Evolutionary conservation across 2,329 filamentous ascomycete genomes (phyloP), one percentile per base, ranked within the genome.

Genomic region (Calonectria pauciramosa): DNA sequence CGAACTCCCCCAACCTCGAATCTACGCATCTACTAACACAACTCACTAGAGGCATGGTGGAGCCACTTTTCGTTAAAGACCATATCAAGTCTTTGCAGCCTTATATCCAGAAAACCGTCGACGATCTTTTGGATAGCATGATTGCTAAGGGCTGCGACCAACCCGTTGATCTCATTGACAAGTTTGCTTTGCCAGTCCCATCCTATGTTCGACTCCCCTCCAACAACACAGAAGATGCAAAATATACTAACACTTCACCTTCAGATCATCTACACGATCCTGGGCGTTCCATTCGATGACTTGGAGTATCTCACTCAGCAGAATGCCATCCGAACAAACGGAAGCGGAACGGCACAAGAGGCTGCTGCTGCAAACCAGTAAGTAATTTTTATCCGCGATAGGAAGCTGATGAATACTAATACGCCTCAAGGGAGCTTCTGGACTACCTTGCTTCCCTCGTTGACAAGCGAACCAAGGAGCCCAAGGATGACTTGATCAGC

Each of bases 211-310:
- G 83, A 76, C 49, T 23, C 18, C 34, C 44, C 41, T 30, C 14
- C n/a, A 14, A 4, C 13, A 8, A 10, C 18, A n/a, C 41, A 74
- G n/a, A 6, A 28, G 0, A 34, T 18, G n/a, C 13, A 5, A 16
- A 56, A 26, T 2, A 13, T 18, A 23, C 56, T 84, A 83, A 85
- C 85, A 8, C 38, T 51, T 18, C 26, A 16, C 18, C 32, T 9
- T 7, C 30, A 87, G 86, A 88, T 88, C 72, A 89, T 89, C 71
- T 89, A 89, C 78, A 86, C 85, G 16, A 86, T 89, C 32, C 85
- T 89, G 4, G 88, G 88, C 5, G 86, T 89, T 4, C 87, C 88
- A 0, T 86, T 88, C 63, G 82, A 86, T 8, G 87, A 89, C 64
- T 83, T 89, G 18, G 83, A 84, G n/a, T 87, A 85, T 51, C 82